These are phyloP conservation scores for Circinella minor DNA, from an alignment of 371 early-diverging fungal genomes.

Conservation along the genomic window DNA sequence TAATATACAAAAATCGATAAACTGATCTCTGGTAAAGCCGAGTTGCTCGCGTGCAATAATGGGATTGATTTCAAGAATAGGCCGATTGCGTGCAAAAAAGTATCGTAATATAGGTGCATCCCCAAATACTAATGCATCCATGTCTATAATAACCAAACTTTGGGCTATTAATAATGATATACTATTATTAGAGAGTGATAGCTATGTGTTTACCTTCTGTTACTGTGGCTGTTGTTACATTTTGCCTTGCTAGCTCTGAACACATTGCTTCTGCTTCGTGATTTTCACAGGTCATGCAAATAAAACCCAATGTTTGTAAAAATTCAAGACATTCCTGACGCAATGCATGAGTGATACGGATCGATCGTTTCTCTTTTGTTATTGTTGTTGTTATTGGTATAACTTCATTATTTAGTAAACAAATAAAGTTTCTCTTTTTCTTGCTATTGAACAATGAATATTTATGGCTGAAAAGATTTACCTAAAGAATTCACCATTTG, in stretches of 20 bases:
- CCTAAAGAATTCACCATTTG: slow-evolving; percentile 36
- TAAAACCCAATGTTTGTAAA: slow-evolving; percentile 55
- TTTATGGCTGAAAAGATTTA: slow-evolving; percentile 1
- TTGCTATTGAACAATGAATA: not conserved
- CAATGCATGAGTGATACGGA: slow-evolving; percentile 54
- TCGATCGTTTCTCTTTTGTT: slow-evolving; percentile 52
- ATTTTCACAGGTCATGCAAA: slow-evolving; percentile 46
- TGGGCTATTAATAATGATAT: too few relatives aligned
- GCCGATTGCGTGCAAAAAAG: slow-evolving; percentile 40
- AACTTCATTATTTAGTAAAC: too few relatives aligned
- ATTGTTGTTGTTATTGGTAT: not conserved
- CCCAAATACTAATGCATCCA: slow-evolving; percentile 66
- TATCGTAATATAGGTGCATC: slow-evolving; percentile 60
- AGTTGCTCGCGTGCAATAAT: slow-evolving; percentile 54
- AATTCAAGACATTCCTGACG: slow-evolving; percentile 56
- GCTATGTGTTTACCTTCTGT: slow-evolving; percentile 65
- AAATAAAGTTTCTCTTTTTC: too few relatives aligned
- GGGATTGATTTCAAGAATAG: slow-evolving; percentile 59
- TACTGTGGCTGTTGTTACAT: slow-evolving; percentile 60
- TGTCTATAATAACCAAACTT: slow-evolving; percentile 22
- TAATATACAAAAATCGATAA: slow-evolving; percentile 79
- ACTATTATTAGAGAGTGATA: slow-evolving; percentile 11
- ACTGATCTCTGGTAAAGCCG: slow-evolving; percentile 56
- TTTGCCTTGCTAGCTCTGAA: slow-evolving; percentile 52
- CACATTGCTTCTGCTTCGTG: slow-evolving; percentile 78